These are phyloP conservation scores for Fomitopsis serialis DNA, from an alignment of 768 basidiomycete species.

Conservation along the genomic window DNA sequence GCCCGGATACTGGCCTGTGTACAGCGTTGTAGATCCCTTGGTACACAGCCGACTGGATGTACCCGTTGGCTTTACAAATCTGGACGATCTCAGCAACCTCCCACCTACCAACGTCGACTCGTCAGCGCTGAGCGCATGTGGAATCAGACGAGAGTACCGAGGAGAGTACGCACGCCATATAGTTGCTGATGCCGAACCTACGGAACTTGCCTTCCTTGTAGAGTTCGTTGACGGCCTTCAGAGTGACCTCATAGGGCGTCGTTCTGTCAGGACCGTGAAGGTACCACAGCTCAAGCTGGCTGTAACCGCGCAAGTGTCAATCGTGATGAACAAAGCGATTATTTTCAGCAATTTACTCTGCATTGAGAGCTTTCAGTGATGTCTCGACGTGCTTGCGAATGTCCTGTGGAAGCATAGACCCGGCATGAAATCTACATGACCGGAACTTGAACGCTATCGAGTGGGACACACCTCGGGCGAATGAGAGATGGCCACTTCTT, in stretches of 20 bases:
- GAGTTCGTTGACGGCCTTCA: conserved; percentile 40
- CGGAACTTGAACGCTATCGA: no score
- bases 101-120: conserved; percentile 20
- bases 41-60: conserved; percentile 42
- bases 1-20: conserved; percentile 23
- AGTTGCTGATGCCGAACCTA: conserved; percentile 39
- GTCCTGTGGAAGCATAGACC: no score
- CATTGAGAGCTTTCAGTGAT: conserved; percentile 39
- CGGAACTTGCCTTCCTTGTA: conserved; percentile 48
- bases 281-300: conserved; percentile 38
- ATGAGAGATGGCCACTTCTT: conserved; percentile 10
- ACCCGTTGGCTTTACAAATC: conserved; percentile 36
- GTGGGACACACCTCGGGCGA: conserved; percentile 14
- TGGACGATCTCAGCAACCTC: conserved; percentile 40
- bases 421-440: not conserved
- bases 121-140: no score
- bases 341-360: conserved; percentile 29
- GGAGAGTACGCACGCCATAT: conserved; percentile 27
- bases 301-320: not conserved
- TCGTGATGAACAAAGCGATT: not conserved
- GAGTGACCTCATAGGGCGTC: conserved; percentile 39
- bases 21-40: conserved; percentile 44
- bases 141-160: no score
- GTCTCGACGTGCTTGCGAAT: conserved; percentile 28
- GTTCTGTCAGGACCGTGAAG: conserved; percentile 39